Evolutionary conservation across 139 green algal genomes (phyloP).

Genomic region (Coelastrella sp.): DNA sequence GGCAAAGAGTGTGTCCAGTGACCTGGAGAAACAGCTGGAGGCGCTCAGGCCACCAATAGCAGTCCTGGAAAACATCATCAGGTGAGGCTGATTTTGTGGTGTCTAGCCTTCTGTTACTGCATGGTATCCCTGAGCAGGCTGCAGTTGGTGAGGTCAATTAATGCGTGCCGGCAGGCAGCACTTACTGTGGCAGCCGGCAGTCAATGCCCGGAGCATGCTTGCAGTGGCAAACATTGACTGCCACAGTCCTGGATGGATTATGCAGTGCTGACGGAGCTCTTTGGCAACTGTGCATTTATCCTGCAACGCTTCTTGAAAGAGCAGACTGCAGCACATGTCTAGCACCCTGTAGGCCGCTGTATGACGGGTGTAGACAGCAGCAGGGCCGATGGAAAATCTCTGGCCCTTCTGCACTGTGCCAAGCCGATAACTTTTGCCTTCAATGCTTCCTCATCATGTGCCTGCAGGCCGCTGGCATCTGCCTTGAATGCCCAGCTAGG

Average conservation of each 20-base stretch:
- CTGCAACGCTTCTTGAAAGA: too few relatives aligned
- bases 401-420: too few relatives aligned
- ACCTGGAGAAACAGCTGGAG: background rate
- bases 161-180: too few relatives aligned
- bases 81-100: background rate
- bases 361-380: background rate
- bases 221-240: too few relatives aligned
- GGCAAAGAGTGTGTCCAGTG: background rate
- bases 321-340: too few relatives aligned
- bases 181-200: too few relatives aligned
- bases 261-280: too few relatives aligned
- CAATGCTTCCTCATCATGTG: background rate
- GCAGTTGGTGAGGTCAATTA: background rate
- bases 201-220: too few relatives aligned
- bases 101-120: background rate
- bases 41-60: background rate
- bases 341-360: too few relatives aligned
- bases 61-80: constrained; percentile 4
- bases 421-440: background rate
- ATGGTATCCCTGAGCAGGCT: background rate
- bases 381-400: background rate
- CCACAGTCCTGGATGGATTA: too few relatives aligned
- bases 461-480: constrained; percentile 1
- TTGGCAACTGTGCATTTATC: too few relatives aligned
- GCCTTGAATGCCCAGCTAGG: background rate